Evolutionary conservation across 169 alveolate species (phyloP), one percentile per base, ranked within the genome.

Genomic region (Theileria parva): DNA sequence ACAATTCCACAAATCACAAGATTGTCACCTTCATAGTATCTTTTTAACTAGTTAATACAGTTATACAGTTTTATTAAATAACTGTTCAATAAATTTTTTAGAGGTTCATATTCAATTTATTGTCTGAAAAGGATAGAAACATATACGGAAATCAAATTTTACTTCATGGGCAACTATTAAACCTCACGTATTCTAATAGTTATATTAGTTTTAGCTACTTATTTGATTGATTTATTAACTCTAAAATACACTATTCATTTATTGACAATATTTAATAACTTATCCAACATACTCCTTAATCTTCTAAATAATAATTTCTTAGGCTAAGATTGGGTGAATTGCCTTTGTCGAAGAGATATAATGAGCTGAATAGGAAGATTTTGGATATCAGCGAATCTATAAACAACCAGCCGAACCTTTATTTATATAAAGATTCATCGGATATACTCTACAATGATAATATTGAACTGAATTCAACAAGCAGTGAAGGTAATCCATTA

Each of bases 1-100:
- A 30, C 30, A 65, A 23, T 11, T 12, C 53, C 1, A 64, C 50
- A 15, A 66, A 78, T 30, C 72, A 68, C 34, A 80, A 80, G 71
- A 79, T 79, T 1, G 19, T 23, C 55, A 13, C 81, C 23, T 67
- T 80, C 44, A 37, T 80, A 74, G 81, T 74, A 74, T n/a, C 57
- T 74, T 4, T 9, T 19, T 2, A 12, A 28, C 25, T 17, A 27
- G 11, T 32, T 32, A n/a, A 59, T 28, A 25, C 37, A 59, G 30
- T 17, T 59, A 59, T 6, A 5, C 11, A 66, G 37, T 32, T 66
- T 44, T 23, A 11, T 1, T 5, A 37, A 23, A 66, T 37, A 23
- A 9, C 44, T 66, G 3, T 15, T 5, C 32, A 66, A 66, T 30
- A 66, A 66, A 27, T 23, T 7, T 1, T 63, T 63, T 21, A 68